These are phyloP conservation scores for Dalechampia spathulata DNA, from an alignment of 441 rosid species.

Conservation along the genomic window DNA sequence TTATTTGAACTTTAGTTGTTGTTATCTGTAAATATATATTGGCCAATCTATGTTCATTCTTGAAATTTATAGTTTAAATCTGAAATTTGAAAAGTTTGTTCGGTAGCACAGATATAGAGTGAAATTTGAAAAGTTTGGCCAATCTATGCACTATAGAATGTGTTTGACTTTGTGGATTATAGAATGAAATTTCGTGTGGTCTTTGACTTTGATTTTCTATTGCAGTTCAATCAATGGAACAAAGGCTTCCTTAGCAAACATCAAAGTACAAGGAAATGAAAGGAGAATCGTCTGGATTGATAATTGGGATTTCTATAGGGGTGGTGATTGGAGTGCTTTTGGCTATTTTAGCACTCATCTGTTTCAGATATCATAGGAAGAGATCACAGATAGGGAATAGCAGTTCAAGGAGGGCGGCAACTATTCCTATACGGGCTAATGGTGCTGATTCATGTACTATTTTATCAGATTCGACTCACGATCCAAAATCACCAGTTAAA, in stretches of 20 bases:
- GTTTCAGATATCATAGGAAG: conserved; percentile 70
- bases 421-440: conserved; percentile 72
- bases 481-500: conserved; percentile 82
- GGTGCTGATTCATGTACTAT: conserved; percentile 67
- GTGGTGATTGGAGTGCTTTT: conserved; percentile 86
- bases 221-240: conserved; percentile 39
- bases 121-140: too few relatives aligned
- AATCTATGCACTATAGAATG: too few relatives aligned
- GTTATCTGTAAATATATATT: conserved; percentile 2
- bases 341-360: conserved; percentile 58
- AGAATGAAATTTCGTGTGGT: too few relatives aligned
- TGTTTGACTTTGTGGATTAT: conserved; percentile 16
- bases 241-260: too few relatives aligned
- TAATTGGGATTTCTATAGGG: conserved; percentile 82
- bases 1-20: conserved; percentile 24
- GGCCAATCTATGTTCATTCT: background rate
- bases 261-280: conserved; percentile 74
- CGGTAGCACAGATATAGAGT: conserved; percentile 17
- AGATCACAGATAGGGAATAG: conserved; percentile 79
- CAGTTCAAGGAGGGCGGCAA: conserved; percentile 69
- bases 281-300: conserved; percentile 73
- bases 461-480: conserved; percentile 77
- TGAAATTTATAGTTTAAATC: background rate
- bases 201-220: too few relatives aligned
- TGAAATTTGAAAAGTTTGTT: background rate